A percentile compares a stretch with the other conserved stretches of the same genome.
These are phyloP conservation scores for Piper betle DNA, from an alignment of 164 flowering plant genomes.

Conservation along the genomic window DNA sequence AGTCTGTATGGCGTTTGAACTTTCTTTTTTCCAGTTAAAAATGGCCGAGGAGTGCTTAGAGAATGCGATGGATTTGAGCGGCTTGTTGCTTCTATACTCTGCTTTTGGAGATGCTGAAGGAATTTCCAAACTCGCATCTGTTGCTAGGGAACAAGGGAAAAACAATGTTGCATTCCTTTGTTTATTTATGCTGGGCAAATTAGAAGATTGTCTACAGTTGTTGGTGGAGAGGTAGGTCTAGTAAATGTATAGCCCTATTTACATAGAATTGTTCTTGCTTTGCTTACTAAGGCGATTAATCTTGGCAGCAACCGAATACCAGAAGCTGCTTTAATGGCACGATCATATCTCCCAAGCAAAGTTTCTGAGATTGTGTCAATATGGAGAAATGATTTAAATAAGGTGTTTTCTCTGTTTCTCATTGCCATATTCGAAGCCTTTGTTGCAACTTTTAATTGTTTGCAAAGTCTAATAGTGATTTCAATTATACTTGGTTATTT, in stretches of 20 bases:
- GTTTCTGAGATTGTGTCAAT: conserved; percentile 80
- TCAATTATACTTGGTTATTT: too few relatives aligned
- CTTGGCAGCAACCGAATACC: conserved; percentile 91
- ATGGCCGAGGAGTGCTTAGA: conserved; percentile 90
- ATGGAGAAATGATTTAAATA: conserved; percentile 91
- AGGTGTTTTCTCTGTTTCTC: conserved; percentile 28
- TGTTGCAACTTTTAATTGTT: too few relatives aligned
- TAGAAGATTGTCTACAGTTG: conserved; percentile 92
- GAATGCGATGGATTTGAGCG: conserved; percentile 89
- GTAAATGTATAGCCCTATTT: background rate
- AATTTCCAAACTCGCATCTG: conserved; percentile 56
- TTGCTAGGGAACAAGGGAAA: conserved; percentile 91
- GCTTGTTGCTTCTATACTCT: conserved; percentile 82
- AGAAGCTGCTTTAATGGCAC: conserved; percentile 98
- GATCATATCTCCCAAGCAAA: conserved; percentile 99
- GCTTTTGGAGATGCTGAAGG: conserved; percentile 94
- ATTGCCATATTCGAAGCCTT: background rate
- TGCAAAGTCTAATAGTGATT: too few relatives aligned
- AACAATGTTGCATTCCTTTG: conserved; percentile 94
- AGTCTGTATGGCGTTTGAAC: background rate
- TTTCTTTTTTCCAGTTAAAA: conserved; percentile 51
- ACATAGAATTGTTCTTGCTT: background rate
- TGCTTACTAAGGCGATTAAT: conserved; percentile 1
- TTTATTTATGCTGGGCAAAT: conserved; percentile 77
- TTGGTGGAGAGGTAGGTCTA: conserved; percentile 72